phyloP scores from a whole-genome alignment of 495 filamentous ascomycete species.

The Xylaria curta region DNA sequence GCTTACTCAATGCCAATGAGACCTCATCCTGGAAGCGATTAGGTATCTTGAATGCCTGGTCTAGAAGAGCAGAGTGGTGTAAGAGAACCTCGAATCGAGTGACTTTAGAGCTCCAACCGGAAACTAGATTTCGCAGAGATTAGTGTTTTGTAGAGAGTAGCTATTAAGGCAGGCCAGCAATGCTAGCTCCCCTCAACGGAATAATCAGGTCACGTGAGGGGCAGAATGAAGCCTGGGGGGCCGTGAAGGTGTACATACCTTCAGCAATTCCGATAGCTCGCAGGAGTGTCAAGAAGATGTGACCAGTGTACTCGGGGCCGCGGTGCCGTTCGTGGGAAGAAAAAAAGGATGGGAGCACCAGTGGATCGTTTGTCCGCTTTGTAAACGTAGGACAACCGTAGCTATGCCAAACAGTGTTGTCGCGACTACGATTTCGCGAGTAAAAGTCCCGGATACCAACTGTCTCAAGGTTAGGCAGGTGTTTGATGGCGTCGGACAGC shows the following conservation, averaged over 20 bases:
- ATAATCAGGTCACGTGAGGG: neutral
- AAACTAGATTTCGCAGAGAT: slow-evolving; percentile 2
- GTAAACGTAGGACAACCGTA: slow-evolving; percentile 43
- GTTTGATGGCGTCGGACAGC: slow-evolving; percentile 56
- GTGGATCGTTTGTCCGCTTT: slow-evolving; percentile 12
- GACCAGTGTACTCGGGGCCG: slow-evolving; percentile 18
- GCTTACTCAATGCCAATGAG: slow-evolving; percentile 37
- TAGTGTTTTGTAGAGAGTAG: neutral
- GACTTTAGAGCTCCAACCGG: slow-evolving; percentile 7
- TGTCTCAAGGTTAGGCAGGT: slow-evolving; percentile 53
- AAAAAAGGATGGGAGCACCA: neutral
- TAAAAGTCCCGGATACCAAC: slow-evolving; percentile 58
- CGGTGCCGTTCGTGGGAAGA: neutral
- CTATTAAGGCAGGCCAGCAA: neutral
- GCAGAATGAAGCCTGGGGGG: neutral
- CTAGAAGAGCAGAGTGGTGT: slow-evolving; percentile 30
- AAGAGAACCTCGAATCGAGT: slow-evolving; percentile 49
- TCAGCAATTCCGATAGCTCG: slow-evolving; percentile 40
- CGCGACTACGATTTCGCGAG: slow-evolving; percentile 29
- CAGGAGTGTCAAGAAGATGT: slow-evolving; percentile 40
- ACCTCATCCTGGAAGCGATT: slow-evolving; percentile 35
- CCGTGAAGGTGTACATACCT: slow-evolving; percentile 4
- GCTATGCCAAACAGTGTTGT: slow-evolving; percentile 39
- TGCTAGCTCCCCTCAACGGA: neutral
- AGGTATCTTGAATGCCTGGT: slow-evolving; percentile 46